A percentile compares a stretch with the other conserved stretches of the same genome.
These are phyloP conservation scores for Allium fistulosum DNA, from an alignment of 106 monocot genomes.

Conservation along the genomic window DNA sequence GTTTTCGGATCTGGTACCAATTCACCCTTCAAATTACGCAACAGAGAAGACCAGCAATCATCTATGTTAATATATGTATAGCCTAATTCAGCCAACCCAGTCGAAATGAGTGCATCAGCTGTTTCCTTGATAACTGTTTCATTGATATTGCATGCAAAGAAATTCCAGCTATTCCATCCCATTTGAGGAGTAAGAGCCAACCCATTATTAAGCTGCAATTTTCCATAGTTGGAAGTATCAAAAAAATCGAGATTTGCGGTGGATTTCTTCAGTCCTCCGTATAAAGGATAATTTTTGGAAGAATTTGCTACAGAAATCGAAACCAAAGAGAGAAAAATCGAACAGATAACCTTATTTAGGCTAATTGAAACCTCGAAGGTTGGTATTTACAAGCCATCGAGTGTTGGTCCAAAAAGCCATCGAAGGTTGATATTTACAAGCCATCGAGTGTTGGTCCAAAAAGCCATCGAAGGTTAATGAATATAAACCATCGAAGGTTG, in stretches of 20 bases:
- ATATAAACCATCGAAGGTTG: no score
- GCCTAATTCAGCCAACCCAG: conserved; percentile 81
- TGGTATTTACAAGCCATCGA: no score
- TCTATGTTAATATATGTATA: conserved; percentile 87
- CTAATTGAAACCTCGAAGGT: no score
- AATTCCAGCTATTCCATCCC: conserved; percentile 99
- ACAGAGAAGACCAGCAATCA: conserved; percentile 83
- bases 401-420: no score
- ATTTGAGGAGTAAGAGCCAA: conserved; percentile 89
- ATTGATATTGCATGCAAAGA: conserved; percentile 92
- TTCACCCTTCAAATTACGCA: conserved; percentile 62
- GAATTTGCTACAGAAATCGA: conserved; percentile 4
- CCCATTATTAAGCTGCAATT: conserved; percentile 82
- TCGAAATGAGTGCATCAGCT: conserved; percentile 91
- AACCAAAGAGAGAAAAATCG: conserved; percentile 1
- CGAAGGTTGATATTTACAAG: no score
- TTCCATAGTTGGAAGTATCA: conserved; percentile 88
- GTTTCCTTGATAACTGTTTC: conserved; percentile 78
- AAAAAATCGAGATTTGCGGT: conserved; percentile 22
- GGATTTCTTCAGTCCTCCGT: conserved; percentile 10
- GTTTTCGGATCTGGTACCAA: conserved; percentile 63
- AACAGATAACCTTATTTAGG: no score
- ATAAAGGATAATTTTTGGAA: conserved; percentile 4
- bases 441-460: no score
- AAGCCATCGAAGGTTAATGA: no score